Conservation (phyloP, 805 yeast genomes). For the Monosporozyma aquatica region DNA sequence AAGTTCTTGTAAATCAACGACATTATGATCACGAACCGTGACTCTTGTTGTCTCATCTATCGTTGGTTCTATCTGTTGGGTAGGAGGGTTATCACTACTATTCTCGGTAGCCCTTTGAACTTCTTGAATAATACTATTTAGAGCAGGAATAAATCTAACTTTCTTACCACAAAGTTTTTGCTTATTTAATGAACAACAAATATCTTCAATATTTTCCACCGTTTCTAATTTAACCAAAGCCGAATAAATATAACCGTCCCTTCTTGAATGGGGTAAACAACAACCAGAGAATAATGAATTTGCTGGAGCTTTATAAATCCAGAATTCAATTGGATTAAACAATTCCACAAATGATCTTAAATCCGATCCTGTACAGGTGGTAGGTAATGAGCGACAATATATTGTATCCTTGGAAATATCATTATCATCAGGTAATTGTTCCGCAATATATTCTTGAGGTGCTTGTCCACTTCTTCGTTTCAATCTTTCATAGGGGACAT, state of each 20-base stretch:
- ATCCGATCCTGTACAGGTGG: constrained; percentile 36
- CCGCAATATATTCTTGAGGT: neutral
- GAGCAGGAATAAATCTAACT: constrained; percentile 35
- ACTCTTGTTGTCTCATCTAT: neutral
- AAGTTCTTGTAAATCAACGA: too few species aligned
- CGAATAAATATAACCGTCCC: constrained; percentile 26
- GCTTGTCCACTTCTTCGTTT: neutral
- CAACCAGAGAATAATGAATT: neutral
- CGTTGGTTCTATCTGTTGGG: neutral
- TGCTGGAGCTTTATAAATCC: constrained; percentile 30
- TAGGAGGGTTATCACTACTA: neutral
- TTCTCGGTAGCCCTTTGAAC: constrained; percentile 31
- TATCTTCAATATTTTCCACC: constrained; percentile 36
- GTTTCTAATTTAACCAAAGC: constrained; percentile 37
- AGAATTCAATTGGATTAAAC: constrained; percentile 39
- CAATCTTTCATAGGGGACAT: constrained; percentile 32
- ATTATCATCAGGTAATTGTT: neutral
- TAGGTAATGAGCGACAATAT: constrained; percentile 35
- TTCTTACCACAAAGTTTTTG: constrained; percentile 33
- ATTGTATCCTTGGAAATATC: constrained; percentile 37
- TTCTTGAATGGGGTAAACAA: constrained; percentile 7
- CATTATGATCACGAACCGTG: neutral
- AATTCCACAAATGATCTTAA: constrained; percentile 37
- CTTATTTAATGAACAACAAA: constrained; percentile 34
- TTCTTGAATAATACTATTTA: constrained; percentile 36